A percentile compares a stretch with the other conserved stretches of the same genome.
phyloP scores from a whole-genome alignment of 352 stramenopile species.

The Globisporangium middletonii region DNA sequence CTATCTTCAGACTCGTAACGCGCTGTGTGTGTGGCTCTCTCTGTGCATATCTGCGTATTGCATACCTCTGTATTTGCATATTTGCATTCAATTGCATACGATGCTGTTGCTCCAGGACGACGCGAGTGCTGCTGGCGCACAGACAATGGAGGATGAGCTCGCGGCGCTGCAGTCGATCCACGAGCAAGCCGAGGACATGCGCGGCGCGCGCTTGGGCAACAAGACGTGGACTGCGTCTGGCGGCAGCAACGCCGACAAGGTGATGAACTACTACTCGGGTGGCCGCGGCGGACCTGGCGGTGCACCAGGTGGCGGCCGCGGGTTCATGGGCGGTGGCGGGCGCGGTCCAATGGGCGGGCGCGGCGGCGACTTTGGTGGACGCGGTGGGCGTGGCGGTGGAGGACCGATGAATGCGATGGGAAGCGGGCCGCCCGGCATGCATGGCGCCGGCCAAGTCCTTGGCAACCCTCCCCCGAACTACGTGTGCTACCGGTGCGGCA shows the following conservation, averaged over 20 bases:
- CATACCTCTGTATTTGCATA: conserved; percentile 5
- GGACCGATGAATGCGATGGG: conserved; percentile 22
- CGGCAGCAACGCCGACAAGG: conserved; percentile 73
- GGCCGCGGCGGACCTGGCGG: conserved; percentile 27
- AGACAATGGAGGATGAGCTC: conserved; percentile 83
- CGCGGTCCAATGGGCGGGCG: conserved; percentile 36
- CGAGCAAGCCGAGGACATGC: conserved; percentile 79
- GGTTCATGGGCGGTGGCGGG: conserved; percentile 23
- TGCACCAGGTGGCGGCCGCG: conserved; percentile 20
- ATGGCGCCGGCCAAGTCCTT: conserved; percentile 16
- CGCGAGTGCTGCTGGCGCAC: conserved; percentile 27
- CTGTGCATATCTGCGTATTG: conserved; percentile 11
- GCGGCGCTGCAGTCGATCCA: conserved; percentile 80
- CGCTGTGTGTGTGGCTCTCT: conserved; percentile 6
- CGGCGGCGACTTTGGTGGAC: conserved; percentile 33
- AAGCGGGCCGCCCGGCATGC: conserved; percentile 22
- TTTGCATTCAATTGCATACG: conserved; percentile 7
- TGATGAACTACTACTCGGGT: conserved; percentile 71
- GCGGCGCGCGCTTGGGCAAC: conserved; percentile 68
- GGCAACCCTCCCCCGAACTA: conserved; percentile 78
- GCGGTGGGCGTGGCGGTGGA: conserved; percentile 19
- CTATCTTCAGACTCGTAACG: too few species aligned
- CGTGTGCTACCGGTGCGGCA: conserved; percentile 81
- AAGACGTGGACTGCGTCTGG: conserved; percentile 77
- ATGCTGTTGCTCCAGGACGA: conserved; percentile 2